These are phyloP conservation scores for Echites panduratus DNA, from an alignment of 257 asterid genomes.

Conservation along the genomic window DNA sequence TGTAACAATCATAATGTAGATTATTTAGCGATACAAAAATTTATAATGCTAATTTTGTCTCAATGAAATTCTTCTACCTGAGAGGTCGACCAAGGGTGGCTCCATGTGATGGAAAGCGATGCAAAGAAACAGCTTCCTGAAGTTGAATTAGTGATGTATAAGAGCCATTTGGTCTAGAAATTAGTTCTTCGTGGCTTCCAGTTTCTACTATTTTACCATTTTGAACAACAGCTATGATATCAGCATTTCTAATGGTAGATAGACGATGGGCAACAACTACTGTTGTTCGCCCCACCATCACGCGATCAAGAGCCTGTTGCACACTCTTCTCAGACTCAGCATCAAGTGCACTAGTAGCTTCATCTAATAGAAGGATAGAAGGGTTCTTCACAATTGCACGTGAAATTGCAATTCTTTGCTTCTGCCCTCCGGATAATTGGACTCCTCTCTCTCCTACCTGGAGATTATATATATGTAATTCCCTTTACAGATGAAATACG, in stretches of 20 bases:
- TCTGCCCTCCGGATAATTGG: conserved; percentile 97
- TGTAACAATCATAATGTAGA: not conserved
- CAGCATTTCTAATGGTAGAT: conserved; percentile 88
- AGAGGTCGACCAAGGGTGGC: conserved; percentile 51
- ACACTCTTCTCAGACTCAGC: conserved; percentile 93
- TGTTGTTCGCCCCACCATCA: conserved; percentile 91
- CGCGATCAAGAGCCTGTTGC: conserved; percentile 96
- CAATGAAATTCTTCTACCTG: conserved; percentile 32
- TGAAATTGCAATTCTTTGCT: conserved; percentile 86
- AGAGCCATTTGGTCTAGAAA: conserved; percentile 66
- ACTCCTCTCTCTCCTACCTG: conserved; percentile 99
- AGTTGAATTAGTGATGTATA: conserved; percentile 84
- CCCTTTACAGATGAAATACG: not conserved
- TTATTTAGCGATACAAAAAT: not conserved
- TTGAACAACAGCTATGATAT: conserved; percentile 77
- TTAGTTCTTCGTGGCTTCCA: conserved; percentile 89
- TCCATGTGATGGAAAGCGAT: conserved; percentile 62
- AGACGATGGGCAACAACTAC: conserved; percentile 88
- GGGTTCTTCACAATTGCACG: conserved; percentile 94
- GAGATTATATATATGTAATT: not conserved
- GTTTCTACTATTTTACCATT: conserved; percentile 71
- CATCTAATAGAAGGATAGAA: conserved; percentile 77
- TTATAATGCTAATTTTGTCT: not conserved
- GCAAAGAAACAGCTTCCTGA: conserved; percentile 67
- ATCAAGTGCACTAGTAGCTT: conserved; percentile 98